phyloP scores from a whole-genome alignment of 2,329 filamentous ascomycete species.

The Pestalotiopsis sp. region DNA sequence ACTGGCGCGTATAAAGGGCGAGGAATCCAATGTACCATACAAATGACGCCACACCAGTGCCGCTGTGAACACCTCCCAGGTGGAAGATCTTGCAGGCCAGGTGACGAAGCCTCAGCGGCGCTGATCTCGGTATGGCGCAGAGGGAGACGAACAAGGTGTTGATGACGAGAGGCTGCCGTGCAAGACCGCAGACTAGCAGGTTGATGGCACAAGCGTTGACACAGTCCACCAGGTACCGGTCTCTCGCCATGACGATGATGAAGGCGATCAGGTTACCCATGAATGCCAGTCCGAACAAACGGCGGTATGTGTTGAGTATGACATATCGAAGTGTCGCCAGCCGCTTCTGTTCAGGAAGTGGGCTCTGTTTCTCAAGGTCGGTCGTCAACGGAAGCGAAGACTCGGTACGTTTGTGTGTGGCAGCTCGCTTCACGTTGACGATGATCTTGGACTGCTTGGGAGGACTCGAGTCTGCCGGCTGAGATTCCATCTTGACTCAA shows the following conservation, averaged over 20 bases:
- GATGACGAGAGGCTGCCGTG: slow-evolving; percentile 56
- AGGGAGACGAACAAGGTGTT: slow-evolving; percentile 50
- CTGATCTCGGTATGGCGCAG: slow-evolving; percentile 44
- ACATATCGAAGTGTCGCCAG: background rate
- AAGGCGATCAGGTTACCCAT: slow-evolving; percentile 5
- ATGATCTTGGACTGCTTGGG: background rate
- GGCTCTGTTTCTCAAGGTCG: background rate
- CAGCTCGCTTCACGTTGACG: background rate
- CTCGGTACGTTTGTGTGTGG: background rate
- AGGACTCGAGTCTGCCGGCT: background rate
- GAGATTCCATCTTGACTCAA: background rate
- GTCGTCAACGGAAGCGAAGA: background rate
- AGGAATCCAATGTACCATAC: slow-evolving; percentile 44
- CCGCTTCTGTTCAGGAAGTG: background rate
- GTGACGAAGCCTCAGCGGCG: slow-evolving; percentile 49
- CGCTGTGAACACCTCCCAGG: slow-evolving; percentile 52
- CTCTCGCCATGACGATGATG: slow-evolving; percentile 4
- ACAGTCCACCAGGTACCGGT: background rate
- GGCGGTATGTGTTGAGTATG: slow-evolving; percentile 5
- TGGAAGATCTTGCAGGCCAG: slow-evolving; percentile 54
- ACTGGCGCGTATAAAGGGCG: background rate
- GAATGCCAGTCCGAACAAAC: background rate
- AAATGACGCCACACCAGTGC: slow-evolving; percentile 48
- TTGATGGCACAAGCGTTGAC: slow-evolving; percentile 47
- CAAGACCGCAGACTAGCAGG: slow-evolving; percentile 47